These are phyloP conservation scores for Sphaerosporella brunnea DNA, from an alignment of 495 filamentous ascomycete genomes.

Conservation along the genomic window DNA sequence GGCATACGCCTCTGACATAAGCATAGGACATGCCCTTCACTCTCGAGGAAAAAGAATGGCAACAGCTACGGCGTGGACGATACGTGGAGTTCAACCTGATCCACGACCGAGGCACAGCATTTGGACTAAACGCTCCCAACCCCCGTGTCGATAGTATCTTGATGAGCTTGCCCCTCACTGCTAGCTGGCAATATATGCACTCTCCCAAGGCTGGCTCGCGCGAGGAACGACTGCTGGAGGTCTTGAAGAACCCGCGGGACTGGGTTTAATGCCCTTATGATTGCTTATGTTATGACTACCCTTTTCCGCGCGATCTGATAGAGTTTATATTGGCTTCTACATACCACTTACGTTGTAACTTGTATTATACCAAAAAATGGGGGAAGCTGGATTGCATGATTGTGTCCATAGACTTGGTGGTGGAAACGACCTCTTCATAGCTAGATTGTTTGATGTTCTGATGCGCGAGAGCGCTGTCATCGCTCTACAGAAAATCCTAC, in stretches of 20 bases:
- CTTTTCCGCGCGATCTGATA: too few species aligned
- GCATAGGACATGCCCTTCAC: constrained; percentile 57
- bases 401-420: too few species aligned
- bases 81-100: constrained; percentile 99
- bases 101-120: constrained; percentile 88
- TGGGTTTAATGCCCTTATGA: constrained; percentile 86
- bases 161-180: constrained; percentile 89
- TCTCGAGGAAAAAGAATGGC: constrained; percentile 77
- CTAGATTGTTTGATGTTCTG: too few species aligned
- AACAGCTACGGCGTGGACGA: constrained; percentile 75
- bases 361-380: too few species aligned
- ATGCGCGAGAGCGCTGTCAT: too few species aligned
- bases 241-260: constrained; percentile 69
- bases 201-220: constrained; percentile 52
- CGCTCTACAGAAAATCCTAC: too few species aligned
- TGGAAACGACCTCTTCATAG: too few species aligned
- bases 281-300: too few species aligned
- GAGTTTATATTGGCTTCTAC: too few species aligned
- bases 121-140: constrained; percentile 83
- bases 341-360: too few species aligned
- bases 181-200: constrained; percentile 93
- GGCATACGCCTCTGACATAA: neutral
- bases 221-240: constrained; percentile 59
- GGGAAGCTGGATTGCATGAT: too few species aligned
- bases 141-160: constrained; percentile 77